Percentiles rank a stretch among this genome's conserved stretches.
Evolutionary conservation across 257 asterid genomes (phyloP).

Genomic region (Solanum bukasovii): DNA sequence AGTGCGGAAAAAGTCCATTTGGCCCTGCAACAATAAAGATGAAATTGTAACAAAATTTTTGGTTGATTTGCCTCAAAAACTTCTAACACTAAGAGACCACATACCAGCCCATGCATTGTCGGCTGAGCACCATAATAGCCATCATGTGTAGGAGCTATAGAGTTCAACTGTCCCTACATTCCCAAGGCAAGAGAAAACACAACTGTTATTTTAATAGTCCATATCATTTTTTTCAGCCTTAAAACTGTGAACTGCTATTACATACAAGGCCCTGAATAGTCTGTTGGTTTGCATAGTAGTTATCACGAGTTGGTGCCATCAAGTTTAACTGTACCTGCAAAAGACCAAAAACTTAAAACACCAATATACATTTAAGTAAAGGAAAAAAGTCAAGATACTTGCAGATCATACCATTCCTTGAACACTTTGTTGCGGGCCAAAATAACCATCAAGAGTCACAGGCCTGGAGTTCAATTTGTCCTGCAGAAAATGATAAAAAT

Average conservation of each 20-base stretch:
- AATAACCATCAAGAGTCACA: slow-evolving; percentile 68
- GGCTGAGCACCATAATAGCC: slow-evolving; percentile 70
- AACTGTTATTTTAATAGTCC: not conserved
- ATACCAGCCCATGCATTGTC: slow-evolving; percentile 79
- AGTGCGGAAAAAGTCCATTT: slow-evolving; percentile 84
- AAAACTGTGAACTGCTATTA: not conserved
- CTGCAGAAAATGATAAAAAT: slow-evolving; percentile 21
- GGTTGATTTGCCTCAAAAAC: not conserved
- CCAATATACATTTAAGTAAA: not conserved
- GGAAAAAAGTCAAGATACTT: not conserved
- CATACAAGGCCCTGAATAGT: slow-evolving; percentile 83
- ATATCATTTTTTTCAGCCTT: not conserved
- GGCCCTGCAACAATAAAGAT: slow-evolving; percentile 52
- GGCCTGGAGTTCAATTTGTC: slow-evolving; percentile 74
- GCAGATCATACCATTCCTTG: slow-evolving; percentile 68
- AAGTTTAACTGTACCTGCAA: slow-evolving; percentile 68
- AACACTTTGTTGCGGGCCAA: slow-evolving; percentile 60
- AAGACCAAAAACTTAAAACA: slow-evolving; percentile 6
- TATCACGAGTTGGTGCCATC: slow-evolving; percentile 88
- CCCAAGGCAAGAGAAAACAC: slow-evolving; percentile 8
- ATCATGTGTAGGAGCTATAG: slow-evolving; percentile 83
- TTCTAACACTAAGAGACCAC: not conserved
- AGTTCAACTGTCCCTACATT: slow-evolving; percentile 78
- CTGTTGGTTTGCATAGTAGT: slow-evolving; percentile 70
- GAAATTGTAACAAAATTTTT: slow-evolving; percentile 3